A percentile compares a stretch with the other conserved stretches of the same genome.
Conservation (phyloP, 345 rosid species). For the Sisymbrium irio region DNA sequence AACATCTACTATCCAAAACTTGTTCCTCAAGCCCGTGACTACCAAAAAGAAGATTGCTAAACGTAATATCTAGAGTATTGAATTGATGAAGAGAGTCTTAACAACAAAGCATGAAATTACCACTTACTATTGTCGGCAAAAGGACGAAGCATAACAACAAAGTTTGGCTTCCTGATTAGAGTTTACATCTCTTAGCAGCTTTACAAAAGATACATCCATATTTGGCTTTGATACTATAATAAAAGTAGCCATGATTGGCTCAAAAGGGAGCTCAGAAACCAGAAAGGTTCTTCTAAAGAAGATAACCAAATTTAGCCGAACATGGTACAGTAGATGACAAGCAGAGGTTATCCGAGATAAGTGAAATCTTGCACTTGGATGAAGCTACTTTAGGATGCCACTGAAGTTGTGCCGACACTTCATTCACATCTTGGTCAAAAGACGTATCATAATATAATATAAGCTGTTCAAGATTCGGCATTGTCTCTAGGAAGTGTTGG, state of each 20-base stretch:
- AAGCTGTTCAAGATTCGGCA: conserved; percentile 24
- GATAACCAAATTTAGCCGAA: not conserved
- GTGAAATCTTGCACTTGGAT: conserved; percentile 8
- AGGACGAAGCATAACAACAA: not conserved
- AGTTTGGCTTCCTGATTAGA: not conserved
- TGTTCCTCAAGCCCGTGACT: too few species aligned
- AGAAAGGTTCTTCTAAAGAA: not conserved
- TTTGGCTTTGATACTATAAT: not conserved
- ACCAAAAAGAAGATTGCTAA: too few species aligned
- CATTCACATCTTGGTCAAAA: not conserved
- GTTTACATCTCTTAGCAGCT: not conserved
- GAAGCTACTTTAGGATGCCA: conserved; percentile 1
- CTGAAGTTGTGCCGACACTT: conserved; percentile 1
- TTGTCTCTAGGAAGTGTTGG: not conserved
- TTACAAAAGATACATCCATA: not conserved
- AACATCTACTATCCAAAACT: too few species aligned
- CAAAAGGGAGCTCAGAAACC: not conserved
- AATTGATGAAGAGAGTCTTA: too few species aligned
- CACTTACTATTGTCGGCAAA: not conserved
- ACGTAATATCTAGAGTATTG: too few species aligned
- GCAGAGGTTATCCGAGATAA: not conserved
- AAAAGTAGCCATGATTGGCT: not conserved
- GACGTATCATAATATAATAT: not conserved
- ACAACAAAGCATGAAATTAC: not conserved
- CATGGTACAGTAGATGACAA: not conserved